Percentiles rank a stretch among this genome's conserved stretches.
phyloP scores from a whole-genome alignment of 331 rosid genomes.

The Spiraea crenata region DNA sequence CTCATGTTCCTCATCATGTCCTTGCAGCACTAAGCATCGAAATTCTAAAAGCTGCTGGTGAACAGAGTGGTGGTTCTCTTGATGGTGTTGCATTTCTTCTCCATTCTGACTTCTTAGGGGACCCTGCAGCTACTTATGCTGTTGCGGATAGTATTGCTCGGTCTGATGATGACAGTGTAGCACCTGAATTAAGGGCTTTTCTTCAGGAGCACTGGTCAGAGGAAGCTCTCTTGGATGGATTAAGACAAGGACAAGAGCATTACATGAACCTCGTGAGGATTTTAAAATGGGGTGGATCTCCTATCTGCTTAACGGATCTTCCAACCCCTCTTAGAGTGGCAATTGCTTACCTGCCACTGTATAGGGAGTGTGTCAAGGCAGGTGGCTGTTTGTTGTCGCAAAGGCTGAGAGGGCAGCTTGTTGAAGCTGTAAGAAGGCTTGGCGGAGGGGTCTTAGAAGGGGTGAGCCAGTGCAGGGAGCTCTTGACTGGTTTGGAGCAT shows the following conservation, averaged over 20 bases:
- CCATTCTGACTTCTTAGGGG: conserved; percentile 76
- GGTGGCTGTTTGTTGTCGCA: conserved; percentile 75
- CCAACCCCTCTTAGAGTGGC: conserved; percentile 66
- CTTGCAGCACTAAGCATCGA: conserved; percentile 76
- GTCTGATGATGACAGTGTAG: conserved; percentile 65
- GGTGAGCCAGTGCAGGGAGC: conserved; percentile 58
- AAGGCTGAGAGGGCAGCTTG: conserved; percentile 75
- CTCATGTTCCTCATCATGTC: conserved; percentile 78
- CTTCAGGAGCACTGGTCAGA: conserved; percentile 80
- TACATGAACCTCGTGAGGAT: conserved; percentile 65
- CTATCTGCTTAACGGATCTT: conserved; percentile 76
- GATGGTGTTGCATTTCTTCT: conserved; percentile 88
- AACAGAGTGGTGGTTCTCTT: conserved; percentile 77
- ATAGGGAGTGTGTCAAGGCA: conserved; percentile 65
- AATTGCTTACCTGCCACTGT: conserved; percentile 79
- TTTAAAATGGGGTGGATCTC: conserved; percentile 75
- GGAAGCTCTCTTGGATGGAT: conserved; percentile 61
- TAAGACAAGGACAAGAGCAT: conserved; percentile 63
- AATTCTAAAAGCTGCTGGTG: conserved; percentile 88
- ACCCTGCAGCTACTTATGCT: conserved; percentile 77
- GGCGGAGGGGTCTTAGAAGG: conserved; percentile 56
- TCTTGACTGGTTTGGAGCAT: conserved; percentile 68
- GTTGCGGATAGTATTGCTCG: conserved; percentile 76
- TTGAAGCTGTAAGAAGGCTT: conserved; percentile 76
- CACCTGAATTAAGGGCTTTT: conserved; percentile 69